phyloP scores from a whole-genome alignment of 1,284 basidiomycete species.

The Moesziomyces globuligerus region DNA sequence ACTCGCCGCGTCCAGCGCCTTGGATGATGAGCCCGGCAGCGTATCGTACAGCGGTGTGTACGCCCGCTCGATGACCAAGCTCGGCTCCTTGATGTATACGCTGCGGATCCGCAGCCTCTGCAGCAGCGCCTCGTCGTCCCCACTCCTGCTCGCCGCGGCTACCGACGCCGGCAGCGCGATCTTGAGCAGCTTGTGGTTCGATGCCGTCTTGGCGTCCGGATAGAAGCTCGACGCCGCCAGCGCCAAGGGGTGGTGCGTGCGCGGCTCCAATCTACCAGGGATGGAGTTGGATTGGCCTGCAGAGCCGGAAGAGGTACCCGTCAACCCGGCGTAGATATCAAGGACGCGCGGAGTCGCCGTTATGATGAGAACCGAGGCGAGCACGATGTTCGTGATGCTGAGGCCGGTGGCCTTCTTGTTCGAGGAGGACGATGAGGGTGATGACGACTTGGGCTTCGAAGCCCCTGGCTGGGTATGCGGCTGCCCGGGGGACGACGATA shows the following conservation, averaged over 20 bases:
- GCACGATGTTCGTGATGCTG: slow-evolving; percentile 21
- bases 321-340: slow-evolving; percentile 13
- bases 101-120: slow-evolving; percentile 28
- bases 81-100: slow-evolving; percentile 50
- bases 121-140: background rate
- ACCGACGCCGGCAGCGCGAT: slow-evolving; percentile 17
- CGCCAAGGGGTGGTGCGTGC: slow-evolving; percentile 19
- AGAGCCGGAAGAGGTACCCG: slow-evolving; percentile 13
- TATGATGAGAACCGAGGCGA: slow-evolving; percentile 21
- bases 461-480: background rate
- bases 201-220: slow-evolving; percentile 12
- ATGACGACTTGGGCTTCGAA: slow-evolving; percentile 1
- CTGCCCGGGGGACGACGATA: background rate
- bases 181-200: slow-evolving; percentile 27
- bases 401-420: background rate
- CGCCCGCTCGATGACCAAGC: slow-evolving; percentile 52
- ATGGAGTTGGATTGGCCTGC: slow-evolving; percentile 8
- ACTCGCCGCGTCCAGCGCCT: background rate
- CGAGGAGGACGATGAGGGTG: slow-evolving; percentile 14
- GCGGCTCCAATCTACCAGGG: slow-evolving; percentile 28
- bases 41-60: slow-evolving; percentile 55
- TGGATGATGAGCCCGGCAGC: slow-evolving; percentile 18
- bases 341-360: slow-evolving; percentile 9
- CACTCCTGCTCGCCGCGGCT: background rate
- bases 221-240: slow-evolving; percentile 20